These are phyloP conservation scores for Penicillium sp. DNA, from an alignment of 2,329 filamentous ascomycete genomes.

Conservation along the genomic window DNA sequence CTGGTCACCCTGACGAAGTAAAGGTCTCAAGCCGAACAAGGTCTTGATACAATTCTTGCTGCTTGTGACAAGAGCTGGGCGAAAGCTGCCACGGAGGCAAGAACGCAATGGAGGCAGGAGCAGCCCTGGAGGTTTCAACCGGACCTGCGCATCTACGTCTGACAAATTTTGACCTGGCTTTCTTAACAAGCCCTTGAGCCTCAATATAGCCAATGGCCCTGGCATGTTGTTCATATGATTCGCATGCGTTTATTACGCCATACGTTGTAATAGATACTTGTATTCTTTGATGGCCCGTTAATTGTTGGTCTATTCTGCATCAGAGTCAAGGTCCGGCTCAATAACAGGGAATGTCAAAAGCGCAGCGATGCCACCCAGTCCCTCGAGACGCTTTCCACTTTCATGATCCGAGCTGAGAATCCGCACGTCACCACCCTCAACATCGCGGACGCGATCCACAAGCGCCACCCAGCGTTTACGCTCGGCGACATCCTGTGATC, in stretches of 20 bases:
- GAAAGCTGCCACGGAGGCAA: background rate
- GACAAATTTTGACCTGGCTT: background rate
- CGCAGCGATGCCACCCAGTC: constrained; percentile 76
- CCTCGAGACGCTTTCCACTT: constrained; percentile 76
- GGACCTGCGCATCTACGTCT: background rate
- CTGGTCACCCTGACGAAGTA: background rate
- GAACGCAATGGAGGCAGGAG: background rate
- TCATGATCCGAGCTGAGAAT: constrained; percentile 92
- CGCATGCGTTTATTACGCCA: background rate
- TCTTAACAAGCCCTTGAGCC: background rate
- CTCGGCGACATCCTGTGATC: constrained; percentile 67
- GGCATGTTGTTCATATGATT: background rate
- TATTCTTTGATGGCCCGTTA: background rate
- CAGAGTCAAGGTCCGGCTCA: constrained; percentile 66
- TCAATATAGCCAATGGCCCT: background rate
- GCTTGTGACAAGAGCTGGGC: background rate
- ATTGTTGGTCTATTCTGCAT: constrained; percentile 32
- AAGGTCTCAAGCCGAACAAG: background rate
- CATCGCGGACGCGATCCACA: constrained; percentile 75
- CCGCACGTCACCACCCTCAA: constrained; percentile 73
- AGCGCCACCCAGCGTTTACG: constrained; percentile 73
- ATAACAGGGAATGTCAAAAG: constrained; percentile 80
- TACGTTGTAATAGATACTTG: background rate
- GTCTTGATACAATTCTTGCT: background rate
- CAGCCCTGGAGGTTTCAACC: background rate